Evolutionary conservation across 495 filamentous ascomycete species (phyloP), one percentile per base, ranked within the genome.

Genomic region (Penicillium simplicissimum): DNA sequence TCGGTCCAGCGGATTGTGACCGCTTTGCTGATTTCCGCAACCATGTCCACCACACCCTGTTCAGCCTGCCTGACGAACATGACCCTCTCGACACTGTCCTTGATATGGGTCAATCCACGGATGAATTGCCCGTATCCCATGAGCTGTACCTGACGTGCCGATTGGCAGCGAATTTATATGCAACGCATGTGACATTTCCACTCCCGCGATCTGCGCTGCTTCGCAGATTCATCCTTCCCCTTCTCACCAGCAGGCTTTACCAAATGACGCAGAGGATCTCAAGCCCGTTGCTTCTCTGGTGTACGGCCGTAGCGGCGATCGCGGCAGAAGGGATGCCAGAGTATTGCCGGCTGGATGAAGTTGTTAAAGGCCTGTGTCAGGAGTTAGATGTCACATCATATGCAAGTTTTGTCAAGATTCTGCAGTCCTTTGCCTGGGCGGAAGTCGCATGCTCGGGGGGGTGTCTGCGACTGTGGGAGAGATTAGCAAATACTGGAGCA

Each of bases 391-490:
- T 54, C 31, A 37, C n/a, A 37, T 34, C 52, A 54, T 54, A 35
- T 10, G n/a, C 15, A 23, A 2, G 31, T 17, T 54, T 54, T 21
- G 4, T 35, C 17, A 17, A 37, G 7, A 37, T 37, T 37, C 52
- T 54, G 52, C 52, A 37, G 37, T 35, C 52, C 15, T 54, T 54
- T 37, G 52, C 52, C 28, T 54, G 52, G 52, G 52, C 36, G 52
- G 33, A 54, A n/a, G 52, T 54, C 34, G 52, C 52, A 37, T 54
- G 52, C 34, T 37, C 17, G 15, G 31, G 10, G 52, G 52, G 52
- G 23, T 54, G 52, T 54, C 21, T 21, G 19, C 52, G 52, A 3
- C 33, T 54, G 17, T 54, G 52, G 52, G n/a, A 54, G 15, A 36
- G 52, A 49, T 49, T 49, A 49, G 21, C 8, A 31, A 11, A 4